Base-by-base conservation (phyloP, 345 rosid species). In the Psidium friedrichsthalianum region DNA sequence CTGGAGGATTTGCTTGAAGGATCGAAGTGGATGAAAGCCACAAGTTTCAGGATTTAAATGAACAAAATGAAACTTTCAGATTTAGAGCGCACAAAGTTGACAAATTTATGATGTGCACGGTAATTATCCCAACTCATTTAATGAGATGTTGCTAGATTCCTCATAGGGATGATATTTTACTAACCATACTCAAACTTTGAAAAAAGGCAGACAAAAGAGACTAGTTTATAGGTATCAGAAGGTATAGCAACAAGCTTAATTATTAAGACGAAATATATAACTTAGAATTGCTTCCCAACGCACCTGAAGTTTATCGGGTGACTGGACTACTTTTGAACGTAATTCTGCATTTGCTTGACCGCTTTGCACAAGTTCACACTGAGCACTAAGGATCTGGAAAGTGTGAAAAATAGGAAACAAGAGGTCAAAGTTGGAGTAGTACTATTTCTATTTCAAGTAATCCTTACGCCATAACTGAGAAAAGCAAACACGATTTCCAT, bases 221-320 rank as follows among this genome's bases (percentile, higher is more conserved):
- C 80, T 18, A 69, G 7, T 82, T 44, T 59, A 82, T 16, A 20
- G 40, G 20, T 18, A 82, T 27, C 56, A 49, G 25, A 53, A 82
- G 44, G 5, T 47, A 81, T 81, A 83, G 85, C 11, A 42, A 51
- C 85, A 84, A 18, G 36, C 54, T 44, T 24, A 57, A 61, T 20
- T 47, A 16, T 27, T 21, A 29, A 51, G 54, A 84, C 9, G 40
- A 13, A 59, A 51, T 61, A 84, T 84, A n/a, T 27, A 24, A 40
- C 22, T 44, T 22, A 15, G 36, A 10, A 32, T 4, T 44, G 47
- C 16, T 84, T 44, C 49, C 36, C 25, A 84, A 29, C 85, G 32
- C 14, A 96, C 99, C 99, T 94, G 98, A 88, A 95, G 88, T 86
- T 97, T 97, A 87, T 95, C 98, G 24, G 99, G 99, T 51, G 99